phyloP scores from a whole-genome alignment of 306 rosid species.

The Quercus bicolor region DNA sequence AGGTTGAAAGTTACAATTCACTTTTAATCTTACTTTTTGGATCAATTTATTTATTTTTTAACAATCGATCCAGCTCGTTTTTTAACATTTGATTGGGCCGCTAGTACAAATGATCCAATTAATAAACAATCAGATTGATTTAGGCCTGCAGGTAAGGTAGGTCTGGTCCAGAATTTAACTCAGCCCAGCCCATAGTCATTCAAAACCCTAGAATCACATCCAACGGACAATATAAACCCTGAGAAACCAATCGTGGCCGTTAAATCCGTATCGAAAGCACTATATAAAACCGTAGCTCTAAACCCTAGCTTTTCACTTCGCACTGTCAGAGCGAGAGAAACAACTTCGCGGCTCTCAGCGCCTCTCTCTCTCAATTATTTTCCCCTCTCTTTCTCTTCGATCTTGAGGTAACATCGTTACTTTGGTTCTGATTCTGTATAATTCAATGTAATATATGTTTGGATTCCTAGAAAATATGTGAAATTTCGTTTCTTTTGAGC shows the following conservation, averaged over 20 bases:
- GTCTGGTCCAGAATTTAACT: too few species aligned
- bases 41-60: too few species aligned
- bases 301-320: neutral
- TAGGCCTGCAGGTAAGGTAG: too few species aligned
- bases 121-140: too few species aligned
- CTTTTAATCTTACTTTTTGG: too few species aligned
- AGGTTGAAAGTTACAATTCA: too few species aligned
- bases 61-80: too few species aligned
- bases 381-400: neutral
- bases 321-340: neutral
- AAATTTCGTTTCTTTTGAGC: neutral
- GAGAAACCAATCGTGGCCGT: slow-evolving; percentile 12
- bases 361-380: neutral
- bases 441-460: neutral
- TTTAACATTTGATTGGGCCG: too few species aligned
- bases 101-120: too few species aligned
- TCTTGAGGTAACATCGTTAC: slow-evolving; percentile 18
- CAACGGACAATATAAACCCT: neutral
- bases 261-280: neutral
- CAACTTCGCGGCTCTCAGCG: neutral
- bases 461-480: neutral
- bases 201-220: neutral
- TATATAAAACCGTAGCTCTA: neutral
- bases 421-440: neutral
- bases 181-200: neutral